Percentiles rank a stretch among this genome's conserved stretches.
Evolutionary conservation across 768 basidiomycete species (phyloP).

Genomic region (Leucogyrophana mollusca): DNA sequence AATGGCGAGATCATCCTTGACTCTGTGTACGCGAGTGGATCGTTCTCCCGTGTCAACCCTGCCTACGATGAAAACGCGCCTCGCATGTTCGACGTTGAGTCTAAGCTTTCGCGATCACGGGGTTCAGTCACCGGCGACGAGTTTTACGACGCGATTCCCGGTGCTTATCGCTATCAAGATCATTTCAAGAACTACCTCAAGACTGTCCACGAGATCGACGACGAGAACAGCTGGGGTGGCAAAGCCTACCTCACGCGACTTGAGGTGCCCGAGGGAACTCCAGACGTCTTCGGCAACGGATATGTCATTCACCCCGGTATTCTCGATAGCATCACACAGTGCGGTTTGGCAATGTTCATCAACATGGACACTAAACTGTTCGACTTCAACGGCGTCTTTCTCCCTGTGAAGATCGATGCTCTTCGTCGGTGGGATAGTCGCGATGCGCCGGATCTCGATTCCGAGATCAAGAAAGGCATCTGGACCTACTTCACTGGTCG

Average conservation of each 20-base stretch:
- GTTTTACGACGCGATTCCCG: slow-evolving; percentile 13
- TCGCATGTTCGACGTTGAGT: slow-evolving; percentile 20
- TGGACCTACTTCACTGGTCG: slow-evolving; percentile 27
- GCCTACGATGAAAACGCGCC: slow-evolving; percentile 21
- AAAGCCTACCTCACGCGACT: slow-evolving; percentile 26
- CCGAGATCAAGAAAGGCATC: slow-evolving; percentile 26
- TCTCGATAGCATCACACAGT: slow-evolving; percentile 31
- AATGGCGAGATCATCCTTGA: slow-evolving; percentile 25
- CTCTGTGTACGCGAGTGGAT: slow-evolving; percentile 28
- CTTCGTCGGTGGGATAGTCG: slow-evolving; percentile 28
- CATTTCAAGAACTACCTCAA: slow-evolving; percentile 28
- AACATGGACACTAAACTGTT: slow-evolving; percentile 24
- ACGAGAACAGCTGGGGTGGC: slow-evolving; percentile 23
- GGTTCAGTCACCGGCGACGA: slow-evolving; percentile 13
- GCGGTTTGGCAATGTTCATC: slow-evolving; percentile 27
- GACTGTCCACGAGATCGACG: slow-evolving; percentile 24
- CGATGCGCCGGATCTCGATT: slow-evolving; percentile 20
- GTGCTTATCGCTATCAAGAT: slow-evolving; percentile 13
- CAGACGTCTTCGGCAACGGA: slow-evolving; percentile 27
- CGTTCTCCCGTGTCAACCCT: slow-evolving; percentile 24
- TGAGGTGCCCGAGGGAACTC: slow-evolving; percentile 17
- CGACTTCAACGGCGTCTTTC: slow-evolving; percentile 30
- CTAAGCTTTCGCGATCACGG: slow-evolving; percentile 15
- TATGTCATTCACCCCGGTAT: slow-evolving; percentile 33
- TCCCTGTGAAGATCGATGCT: slow-evolving; percentile 29